Evolutionary conservation across 2,329 filamentous ascomycete genomes (phyloP), one percentile per base, ranked within the genome.

Genomic region (Verticillium alfalfae): DNA sequence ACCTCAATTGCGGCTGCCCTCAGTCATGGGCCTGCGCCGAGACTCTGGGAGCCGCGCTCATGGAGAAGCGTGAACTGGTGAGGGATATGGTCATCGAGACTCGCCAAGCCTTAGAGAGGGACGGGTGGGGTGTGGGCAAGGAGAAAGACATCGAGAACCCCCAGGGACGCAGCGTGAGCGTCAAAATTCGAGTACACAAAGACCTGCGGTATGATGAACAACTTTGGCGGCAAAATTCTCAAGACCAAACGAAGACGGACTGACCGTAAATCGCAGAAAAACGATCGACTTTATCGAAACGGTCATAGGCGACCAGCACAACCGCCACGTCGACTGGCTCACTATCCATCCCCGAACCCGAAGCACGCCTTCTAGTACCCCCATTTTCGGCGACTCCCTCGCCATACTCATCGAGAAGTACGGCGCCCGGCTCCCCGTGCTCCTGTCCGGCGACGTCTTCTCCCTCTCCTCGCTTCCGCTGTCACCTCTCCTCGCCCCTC

Each of bases 1-100:
- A 91, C 67, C 78, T 91, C 49, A 91, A 91, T 75, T 91, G 88
- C 71, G 88, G 88, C 12, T 91, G 88, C 68, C 88, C 88, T 8
- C 88, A 91, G 73, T 84, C 84, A 6, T 91, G 88, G 88, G 88
- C 88, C 0, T 88, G 88, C 68, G 84, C 87, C 52, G 86, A 88
- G 71, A 84, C 79, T 1, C 78, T 91, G 3, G 88, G 88, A 5
- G 88, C 88, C 5, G 86, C 86, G n/a, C 76, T 91, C 38, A 90
- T 91, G 87, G 80, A 85, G 55, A 76, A 80, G 58, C 82, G 86
- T 9, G 84, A 86, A 66, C 77, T 88, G 3, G 88, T 91, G n/a
- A 80, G 84, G 3, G 82, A 85, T 63, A 89, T 91, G 80, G 82
- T 90, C 0, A 70, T 79, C 34, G 82, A 82, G 62, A 85, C 85